Conservation (phyloP, 148 eudicot genomes). For the Tetragonia tetragonoides region DNA sequence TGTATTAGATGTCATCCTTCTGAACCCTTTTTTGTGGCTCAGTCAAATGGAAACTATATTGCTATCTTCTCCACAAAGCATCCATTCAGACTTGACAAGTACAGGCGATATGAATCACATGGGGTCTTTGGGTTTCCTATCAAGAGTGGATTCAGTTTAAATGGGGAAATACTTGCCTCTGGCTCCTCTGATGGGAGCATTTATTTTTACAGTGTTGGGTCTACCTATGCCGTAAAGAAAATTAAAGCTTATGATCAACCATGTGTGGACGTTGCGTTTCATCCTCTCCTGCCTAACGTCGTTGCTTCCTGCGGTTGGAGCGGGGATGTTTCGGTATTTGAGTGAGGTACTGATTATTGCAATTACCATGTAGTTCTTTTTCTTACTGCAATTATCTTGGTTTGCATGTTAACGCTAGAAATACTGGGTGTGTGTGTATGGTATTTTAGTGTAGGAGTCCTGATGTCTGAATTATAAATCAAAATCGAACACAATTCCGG, state of each 20-base stretch:
- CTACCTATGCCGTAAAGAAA: constrained; percentile 49
- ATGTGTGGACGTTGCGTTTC: constrained; percentile 67
- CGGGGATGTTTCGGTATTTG: constrained; percentile 55
- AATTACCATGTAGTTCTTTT: background rate
- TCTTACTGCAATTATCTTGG: background rate
- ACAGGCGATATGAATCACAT: constrained; percentile 69
- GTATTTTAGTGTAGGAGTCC: too few relatives aligned
- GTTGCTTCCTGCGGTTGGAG: constrained; percentile 71
- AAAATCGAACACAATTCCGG: too few relatives aligned
- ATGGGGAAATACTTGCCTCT: constrained; percentile 63
- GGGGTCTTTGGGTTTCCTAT: constrained; percentile 77
- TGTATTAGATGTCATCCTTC: constrained; percentile 61
- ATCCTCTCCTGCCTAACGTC: constrained; percentile 59
- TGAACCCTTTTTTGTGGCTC: constrained; percentile 72
- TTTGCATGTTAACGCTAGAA: background rate
- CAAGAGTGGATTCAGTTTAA: constrained; percentile 66
- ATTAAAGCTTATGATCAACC: constrained; percentile 60
- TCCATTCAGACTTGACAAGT: constrained; percentile 75
- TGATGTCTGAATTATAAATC: too few relatives aligned
- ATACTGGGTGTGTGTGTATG: too few relatives aligned
- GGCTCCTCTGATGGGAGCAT: constrained; percentile 82
- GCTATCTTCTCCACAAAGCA: constrained; percentile 74
- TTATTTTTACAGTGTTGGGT: constrained; percentile 51
- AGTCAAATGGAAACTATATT: constrained; percentile 86
- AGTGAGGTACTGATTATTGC: constrained; percentile 17